Evolutionary conservation across 2,329 filamentous ascomycete species (phyloP), one percentile per base, ranked within the genome.

Genomic region (Fusarium sp.): DNA sequence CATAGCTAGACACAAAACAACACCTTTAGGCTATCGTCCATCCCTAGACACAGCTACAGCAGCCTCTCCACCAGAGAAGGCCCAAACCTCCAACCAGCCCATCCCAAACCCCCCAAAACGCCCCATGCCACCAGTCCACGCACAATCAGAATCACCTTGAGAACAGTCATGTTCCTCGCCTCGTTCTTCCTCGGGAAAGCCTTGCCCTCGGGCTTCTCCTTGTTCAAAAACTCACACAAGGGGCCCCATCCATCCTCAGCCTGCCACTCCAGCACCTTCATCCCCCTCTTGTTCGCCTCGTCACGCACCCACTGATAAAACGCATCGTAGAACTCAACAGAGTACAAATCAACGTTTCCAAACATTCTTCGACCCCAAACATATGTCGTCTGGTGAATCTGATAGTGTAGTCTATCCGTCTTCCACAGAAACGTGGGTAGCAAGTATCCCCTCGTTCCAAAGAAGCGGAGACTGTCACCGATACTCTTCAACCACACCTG

Each of bases 191-290:
- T 51, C n/a, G 54, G 54, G 31, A 57, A 57, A 2, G 11, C 6
- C 29, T 41, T 33, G 14, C 15, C 23, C 19, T 53, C 49, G 3
- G 54, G 54, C 9, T 27, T n/a, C 31, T 59, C 46, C 27, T 38
- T 55, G 19, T n/a, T 32, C 21, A 51, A 31, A 48, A 79, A 77
- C 56, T 71, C 51, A 58, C 77, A 80, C 27, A 81, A 59, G 23
- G 75, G 73, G 38, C 66, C 71, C 78, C 79, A 81, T 4, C 76
- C 78, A 21, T 79, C 73, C 49, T 71, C 39, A 4, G 53, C 61
- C 43, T 67, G 49, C 67, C 67, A 70, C 9, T 65, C 47, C 7
- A 70, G 41, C 3, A 70, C 58, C 32, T 38, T 35, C 8, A 71
- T 66, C 6, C 67, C 70, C 15, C 70, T 58, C 63, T 67, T 70